Conservation (phyloP, 768 basidiomycete genomes). For the Trametes villosa region DNA sequence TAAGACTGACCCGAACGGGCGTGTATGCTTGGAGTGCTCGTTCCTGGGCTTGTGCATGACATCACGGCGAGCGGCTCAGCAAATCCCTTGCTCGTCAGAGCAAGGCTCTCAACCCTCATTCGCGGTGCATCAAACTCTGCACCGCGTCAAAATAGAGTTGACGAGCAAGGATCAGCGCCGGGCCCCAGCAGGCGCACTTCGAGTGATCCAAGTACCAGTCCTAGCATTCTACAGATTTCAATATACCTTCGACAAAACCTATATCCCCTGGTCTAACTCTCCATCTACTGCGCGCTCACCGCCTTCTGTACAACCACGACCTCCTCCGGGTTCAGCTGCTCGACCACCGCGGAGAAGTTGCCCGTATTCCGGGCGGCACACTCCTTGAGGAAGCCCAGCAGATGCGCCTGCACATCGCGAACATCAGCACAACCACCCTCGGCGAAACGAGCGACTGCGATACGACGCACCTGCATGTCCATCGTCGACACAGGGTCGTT, state of each 20-base stretch:
- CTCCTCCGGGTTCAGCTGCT: constrained; percentile 74
- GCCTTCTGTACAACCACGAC: constrained; percentile 63
- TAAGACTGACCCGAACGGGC: too few relatives aligned
- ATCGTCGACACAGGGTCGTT: constrained; percentile 86
- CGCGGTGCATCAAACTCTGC: too few relatives aligned
- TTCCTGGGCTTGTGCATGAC: too few relatives aligned
- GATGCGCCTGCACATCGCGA: constrained; percentile 55
- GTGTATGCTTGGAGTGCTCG: too few relatives aligned
- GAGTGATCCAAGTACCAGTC: background rate
- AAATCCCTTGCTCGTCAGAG: too few relatives aligned
- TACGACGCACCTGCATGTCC: constrained; percentile 62
- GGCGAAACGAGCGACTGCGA: background rate
- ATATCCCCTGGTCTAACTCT: too few relatives aligned
- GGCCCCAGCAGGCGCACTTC: too few relatives aligned
- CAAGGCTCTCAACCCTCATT: too few relatives aligned
- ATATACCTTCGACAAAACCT: background rate
- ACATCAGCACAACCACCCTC: background rate
- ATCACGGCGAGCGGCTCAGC: too few relatives aligned
- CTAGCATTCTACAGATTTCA: background rate
- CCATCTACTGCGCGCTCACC: constrained; percentile 31
- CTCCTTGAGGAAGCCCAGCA: constrained; percentile 72
- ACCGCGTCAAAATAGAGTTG: too few relatives aligned
- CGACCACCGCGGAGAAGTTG: constrained; percentile 65
- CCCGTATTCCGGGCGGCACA: constrained; percentile 64
- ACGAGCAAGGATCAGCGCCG: too few relatives aligned